Percentiles rank a stretch among this genome's conserved stretches.
phyloP scores from a whole-genome alignment of 345 rosid genomes.

The Erucastrum elatum region DNA sequence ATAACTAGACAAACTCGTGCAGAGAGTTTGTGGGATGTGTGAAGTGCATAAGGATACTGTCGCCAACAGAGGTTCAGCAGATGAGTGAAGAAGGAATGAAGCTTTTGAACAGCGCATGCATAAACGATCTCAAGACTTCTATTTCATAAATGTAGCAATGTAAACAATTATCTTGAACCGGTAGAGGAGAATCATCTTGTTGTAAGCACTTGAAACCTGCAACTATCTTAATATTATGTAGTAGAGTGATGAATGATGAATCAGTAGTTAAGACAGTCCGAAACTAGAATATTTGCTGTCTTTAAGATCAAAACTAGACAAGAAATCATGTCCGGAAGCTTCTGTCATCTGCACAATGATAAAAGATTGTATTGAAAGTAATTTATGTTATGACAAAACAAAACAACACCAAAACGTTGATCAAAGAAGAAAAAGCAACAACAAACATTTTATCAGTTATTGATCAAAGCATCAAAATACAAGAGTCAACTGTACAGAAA shows the following conservation, averaged over 20 bases:
- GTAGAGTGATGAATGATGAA: conserved; percentile 13
- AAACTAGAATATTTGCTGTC: not conserved
- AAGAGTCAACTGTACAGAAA: not conserved
- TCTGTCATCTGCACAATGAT: no score
- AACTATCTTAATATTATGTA: conserved; percentile 25
- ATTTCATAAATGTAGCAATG: conserved; percentile 30
- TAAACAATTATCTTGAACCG: not conserved
- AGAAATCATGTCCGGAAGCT: not conserved
- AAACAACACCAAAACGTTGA: conserved; percentile 27
- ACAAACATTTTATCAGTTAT: not conserved
- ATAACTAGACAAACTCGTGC: conserved; percentile 14
- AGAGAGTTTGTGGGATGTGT: conserved; percentile 97
- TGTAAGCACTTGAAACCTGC: conserved; percentile 33
- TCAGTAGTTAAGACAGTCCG: not conserved
- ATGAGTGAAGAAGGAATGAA: conserved; percentile 99
- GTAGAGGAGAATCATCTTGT: conserved; percentile 26
- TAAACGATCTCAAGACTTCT: conserved; percentile 47
- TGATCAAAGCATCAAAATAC: not conserved
- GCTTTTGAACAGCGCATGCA: conserved; percentile 72
- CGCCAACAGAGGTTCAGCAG: conserved; percentile 95
- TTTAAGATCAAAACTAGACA: not conserved
- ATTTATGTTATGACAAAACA: conserved; percentile 28
- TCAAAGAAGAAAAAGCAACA: conserved; percentile 1
- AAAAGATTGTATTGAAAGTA: no score
- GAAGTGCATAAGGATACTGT: conserved; percentile 95